Conservation (phyloP, 805 yeast species). For the Teunomyces cretensis region DNA sequence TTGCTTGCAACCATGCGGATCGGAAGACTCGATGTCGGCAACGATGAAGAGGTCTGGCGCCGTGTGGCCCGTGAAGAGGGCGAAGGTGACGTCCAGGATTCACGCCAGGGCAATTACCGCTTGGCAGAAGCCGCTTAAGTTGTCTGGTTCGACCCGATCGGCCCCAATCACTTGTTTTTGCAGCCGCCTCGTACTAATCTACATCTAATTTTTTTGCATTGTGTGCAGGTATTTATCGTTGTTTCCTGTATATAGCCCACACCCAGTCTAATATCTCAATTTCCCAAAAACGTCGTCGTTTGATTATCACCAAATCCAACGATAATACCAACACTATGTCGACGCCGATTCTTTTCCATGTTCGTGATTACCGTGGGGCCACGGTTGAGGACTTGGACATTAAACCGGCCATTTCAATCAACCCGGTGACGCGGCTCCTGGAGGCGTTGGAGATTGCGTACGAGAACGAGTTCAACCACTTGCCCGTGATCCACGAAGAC, state of each 20-base stretch:
- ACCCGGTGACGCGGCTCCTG: conserved; percentile 46
- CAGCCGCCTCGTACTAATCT: too few species aligned
- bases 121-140: conserved; percentile 41
- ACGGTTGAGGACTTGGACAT: conserved; percentile 60
- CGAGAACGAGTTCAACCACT: conserved; percentile 52
- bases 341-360: conserved; percentile 21
- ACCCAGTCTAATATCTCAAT: too few species aligned
- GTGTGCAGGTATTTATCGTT: not conserved
- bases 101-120: conserved; percentile 18
- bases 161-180: too few species aligned
- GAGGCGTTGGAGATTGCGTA: conserved; percentile 55
- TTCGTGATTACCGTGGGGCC: conserved; percentile 47
- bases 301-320: not conserved
- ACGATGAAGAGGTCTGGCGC: conserved; percentile 82
- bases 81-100: conserved; percentile 29
- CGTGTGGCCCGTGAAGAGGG: conserved; percentile 68
- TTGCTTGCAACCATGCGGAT: conserved; percentile 90
- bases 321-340: not conserved
- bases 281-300: too few species aligned
- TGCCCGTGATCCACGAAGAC: conserved; percentile 52
- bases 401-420: conserved; percentile 55
- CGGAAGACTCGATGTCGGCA: conserved; percentile 78
- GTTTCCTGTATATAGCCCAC: too few species aligned
- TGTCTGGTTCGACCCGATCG: too few species aligned
- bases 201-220: too few species aligned